These are phyloP conservation scores for Pouteria glomerata DNA, from an alignment of 148 eudicot genomes.

Conservation along the genomic window DNA sequence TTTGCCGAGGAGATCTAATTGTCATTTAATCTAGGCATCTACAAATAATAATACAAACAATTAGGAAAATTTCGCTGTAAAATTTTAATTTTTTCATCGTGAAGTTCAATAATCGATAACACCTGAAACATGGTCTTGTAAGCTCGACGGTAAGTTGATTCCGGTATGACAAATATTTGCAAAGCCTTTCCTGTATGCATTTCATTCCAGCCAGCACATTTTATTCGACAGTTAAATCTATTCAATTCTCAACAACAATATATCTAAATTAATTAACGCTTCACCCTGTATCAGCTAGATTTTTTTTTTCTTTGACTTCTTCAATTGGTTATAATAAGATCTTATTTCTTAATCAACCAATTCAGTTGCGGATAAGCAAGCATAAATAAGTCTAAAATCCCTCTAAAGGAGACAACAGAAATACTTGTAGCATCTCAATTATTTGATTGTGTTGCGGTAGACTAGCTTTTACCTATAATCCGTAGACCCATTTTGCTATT, in stretches of 20 bases:
- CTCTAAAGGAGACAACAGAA: background rate
- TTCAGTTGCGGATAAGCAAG: background rate
- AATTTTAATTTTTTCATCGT: too few species aligned
- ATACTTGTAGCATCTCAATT: background rate
- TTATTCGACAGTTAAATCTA: background rate
- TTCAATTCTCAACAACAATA: too few species aligned
- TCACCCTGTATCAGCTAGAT: background rate
- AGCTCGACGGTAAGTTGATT: background rate
- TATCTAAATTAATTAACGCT: background rate
- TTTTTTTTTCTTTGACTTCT: background rate
- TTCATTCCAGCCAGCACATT: background rate
- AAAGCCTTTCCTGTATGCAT: background rate
- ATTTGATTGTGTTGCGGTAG: slow-evolving; percentile 1
- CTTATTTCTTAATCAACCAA: background rate
- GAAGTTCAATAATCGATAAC: too few species aligned
- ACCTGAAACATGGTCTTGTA: background rate
- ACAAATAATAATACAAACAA: background rate
- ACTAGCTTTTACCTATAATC: background rate
- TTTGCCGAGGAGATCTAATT: background rate
- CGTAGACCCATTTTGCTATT: background rate
- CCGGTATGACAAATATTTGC: background rate
- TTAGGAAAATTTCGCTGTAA: background rate
- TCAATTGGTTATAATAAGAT: background rate
- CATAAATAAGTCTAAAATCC: background rate
- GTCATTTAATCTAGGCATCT: background rate